Base-by-base conservation (phyloP, 768 basidiomycete genomes). In the Harrya chromipes region DNA sequence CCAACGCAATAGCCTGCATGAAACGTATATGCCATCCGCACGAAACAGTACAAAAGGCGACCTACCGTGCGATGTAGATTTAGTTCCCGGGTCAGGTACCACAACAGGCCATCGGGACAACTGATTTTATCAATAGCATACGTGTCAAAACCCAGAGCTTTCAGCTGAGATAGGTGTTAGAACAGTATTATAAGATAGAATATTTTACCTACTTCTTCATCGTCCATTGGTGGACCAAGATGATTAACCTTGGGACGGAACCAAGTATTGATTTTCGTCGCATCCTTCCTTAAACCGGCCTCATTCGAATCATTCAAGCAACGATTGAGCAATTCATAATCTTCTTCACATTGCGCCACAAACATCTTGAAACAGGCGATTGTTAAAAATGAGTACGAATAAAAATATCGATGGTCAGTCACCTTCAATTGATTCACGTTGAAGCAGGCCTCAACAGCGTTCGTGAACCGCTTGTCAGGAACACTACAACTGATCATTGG, bases 111-210 rank as follows among this genome's bases (percentile, higher is more conserved):
- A 9, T 81, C 75, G 0, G 94, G 89, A 47, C 82, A 94, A 4
- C 80, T 79, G 38, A 97, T 72, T 51, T 84, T 85, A 56, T 97
- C 85, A 20, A 94, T 72, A 0, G 88, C 90, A 58, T 87, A 94
- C 4, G 85, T 84, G 53, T 94, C 85, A 60, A 98, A 91, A 4
- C 83, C 82, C 16, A 83, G 63, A 14, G 55, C 50, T 20, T 55
- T 54, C 59, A 97, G 68, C 89, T 95, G 50, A 11, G 56, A 42
- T 5, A 38, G 24, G 21, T 10, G 27, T 59, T n/a, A 58, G 47
- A 50, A 27, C 12, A 13, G 7, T 35, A 7, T 34, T 20, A 17
- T 1, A 35, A 10, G 11, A 3, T 21, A 27, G 21, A n/a, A 40
- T 21, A 20, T 16, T 23, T 26, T 17, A 67, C 72, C 8, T 44